Conservation (phyloP, 805 yeast species). For the Yarrowia sp. region DNA sequence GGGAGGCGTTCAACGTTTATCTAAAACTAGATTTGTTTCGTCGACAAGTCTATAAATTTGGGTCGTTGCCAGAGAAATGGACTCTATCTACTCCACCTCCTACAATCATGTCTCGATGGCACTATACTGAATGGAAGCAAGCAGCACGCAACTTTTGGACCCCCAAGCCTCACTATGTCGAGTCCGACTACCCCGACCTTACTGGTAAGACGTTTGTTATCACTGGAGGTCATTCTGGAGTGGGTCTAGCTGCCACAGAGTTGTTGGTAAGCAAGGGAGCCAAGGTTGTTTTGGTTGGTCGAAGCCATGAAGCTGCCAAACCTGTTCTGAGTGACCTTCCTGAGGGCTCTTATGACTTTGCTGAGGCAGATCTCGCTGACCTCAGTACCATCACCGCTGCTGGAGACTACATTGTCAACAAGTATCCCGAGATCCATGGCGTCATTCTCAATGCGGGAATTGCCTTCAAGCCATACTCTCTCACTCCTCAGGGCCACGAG, state of each 20-base stretch:
- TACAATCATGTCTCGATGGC: not conserved
- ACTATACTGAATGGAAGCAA: not conserved
- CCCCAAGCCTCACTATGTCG: not conserved
- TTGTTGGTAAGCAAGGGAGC: not conserved
- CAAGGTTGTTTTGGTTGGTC: not conserved
- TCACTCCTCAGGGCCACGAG: constrained; percentile 47
- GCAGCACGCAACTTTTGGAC: not conserved
- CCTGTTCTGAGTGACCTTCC: not conserved
- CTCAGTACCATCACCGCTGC: not conserved
- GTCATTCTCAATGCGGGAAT: constrained; percentile 47
- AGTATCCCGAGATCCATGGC: not conserved
- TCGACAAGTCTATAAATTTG: too few species aligned
- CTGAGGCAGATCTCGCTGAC: not conserved
- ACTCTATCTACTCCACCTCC: not conserved
- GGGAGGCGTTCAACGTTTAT: too few species aligned
- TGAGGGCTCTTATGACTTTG: not conserved
- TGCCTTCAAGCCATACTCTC: constrained; percentile 40
- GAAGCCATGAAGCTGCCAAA: not conserved
- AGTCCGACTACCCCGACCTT: not conserved
- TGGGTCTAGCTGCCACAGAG: not conserved
- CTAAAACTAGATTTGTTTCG: too few species aligned
- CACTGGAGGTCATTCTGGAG: not conserved
- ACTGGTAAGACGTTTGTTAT: not conserved
- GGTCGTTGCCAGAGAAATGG: too few species aligned
- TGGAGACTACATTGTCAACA: not conserved